Base-by-base conservation (phyloP, 2,329 filamentous ascomycete species). In the Clonostachys rhizophaga region DNA sequence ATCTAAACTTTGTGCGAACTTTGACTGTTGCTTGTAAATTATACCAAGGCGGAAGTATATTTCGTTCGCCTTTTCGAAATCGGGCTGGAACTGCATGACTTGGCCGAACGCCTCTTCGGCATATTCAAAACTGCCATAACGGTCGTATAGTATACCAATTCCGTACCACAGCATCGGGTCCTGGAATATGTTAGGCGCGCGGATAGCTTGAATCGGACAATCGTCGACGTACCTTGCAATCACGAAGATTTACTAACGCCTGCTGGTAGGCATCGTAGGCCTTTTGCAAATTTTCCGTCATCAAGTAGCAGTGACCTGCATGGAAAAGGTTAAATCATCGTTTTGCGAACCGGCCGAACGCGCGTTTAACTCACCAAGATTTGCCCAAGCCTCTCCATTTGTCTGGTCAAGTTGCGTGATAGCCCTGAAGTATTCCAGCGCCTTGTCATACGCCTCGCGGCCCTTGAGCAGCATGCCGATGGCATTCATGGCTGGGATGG, bases 21-120 rank as follows among this genome's bases (percentile, higher is more conserved):
- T 97, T 52, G 91, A 86, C 64, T 97, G 94, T 61, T 97, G 92
- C 67, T 99, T 99, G 75, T 97, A 97, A 55, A 99, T 97, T 72
- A 99, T 99, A n/a, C 94, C 94, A 9, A 99, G 79, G 30, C 94
- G 84, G 70, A 99, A 99, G 67, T 97, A 99, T 46, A 99, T 97
- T 66, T 99, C 94, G 61, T 97, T 97, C 48, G 92, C 91, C 77
- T 99, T 99, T 62, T 99, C 94, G 57, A 97, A 97, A 57, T 91
- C 86, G 5, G 92, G 94, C 59, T 96, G 87, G 86, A 99, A 97
- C 56, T 90, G 87, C 94, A 99, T 97, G 52, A 99, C 94, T 62
- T 97, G 90, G 3, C 92, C 96, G 63, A 97, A 97, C 6, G 94
- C 94, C 64, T 97, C 94, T 66, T 97, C 94, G 55, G 94, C 94